Percentiles rank a stretch among this genome's conserved stretches.
phyloP scores from a whole-genome alignment of 176 grass and related monocot genomes.

The Rhynchospora breviuscula region DNA sequence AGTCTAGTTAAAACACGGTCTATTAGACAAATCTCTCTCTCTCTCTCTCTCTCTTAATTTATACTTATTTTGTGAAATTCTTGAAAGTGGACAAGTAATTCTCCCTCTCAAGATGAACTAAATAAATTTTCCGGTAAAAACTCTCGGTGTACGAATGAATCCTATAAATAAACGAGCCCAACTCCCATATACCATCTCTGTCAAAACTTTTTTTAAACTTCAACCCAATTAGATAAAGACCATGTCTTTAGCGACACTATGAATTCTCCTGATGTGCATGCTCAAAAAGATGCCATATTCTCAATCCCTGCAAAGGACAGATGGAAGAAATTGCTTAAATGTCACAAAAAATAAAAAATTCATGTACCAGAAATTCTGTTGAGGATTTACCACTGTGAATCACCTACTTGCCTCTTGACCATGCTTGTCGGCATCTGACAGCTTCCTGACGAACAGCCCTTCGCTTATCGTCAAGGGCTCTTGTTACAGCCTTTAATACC shows the following conservation, averaged over 20 bases:
- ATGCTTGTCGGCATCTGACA: conserved; percentile 76
- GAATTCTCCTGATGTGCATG: too few relatives aligned
- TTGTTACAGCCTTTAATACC: conserved; percentile 66
- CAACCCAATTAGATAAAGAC: too few relatives aligned
- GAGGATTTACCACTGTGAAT: neutral
- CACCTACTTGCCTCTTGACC: conserved; percentile 42
- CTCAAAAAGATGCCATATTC: too few relatives aligned
- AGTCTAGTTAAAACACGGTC: neutral
- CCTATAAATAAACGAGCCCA: neutral
- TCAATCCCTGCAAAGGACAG: neutral
- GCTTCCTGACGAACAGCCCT: conserved; percentile 74
- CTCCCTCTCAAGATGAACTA: too few relatives aligned
- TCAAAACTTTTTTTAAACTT: neutral
- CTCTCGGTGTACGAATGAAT: neutral
- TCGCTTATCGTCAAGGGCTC: conserved; percentile 81
- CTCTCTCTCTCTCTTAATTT: neutral
- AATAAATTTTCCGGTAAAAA: too few relatives aligned
- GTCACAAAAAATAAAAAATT: neutral
- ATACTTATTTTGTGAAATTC: too few relatives aligned
- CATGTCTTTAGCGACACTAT: too few relatives aligned
- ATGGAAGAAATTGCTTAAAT: neutral
- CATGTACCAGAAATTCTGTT: neutral
- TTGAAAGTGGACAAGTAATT: too few relatives aligned
- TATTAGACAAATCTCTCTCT: neutral
- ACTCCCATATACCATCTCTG: neutral